A percentile compares a stretch with the other conserved stretches of the same genome.
phyloP scores from a whole-genome alignment of 73 alveolate genomes.

The Symbiodinium natans region DNA sequence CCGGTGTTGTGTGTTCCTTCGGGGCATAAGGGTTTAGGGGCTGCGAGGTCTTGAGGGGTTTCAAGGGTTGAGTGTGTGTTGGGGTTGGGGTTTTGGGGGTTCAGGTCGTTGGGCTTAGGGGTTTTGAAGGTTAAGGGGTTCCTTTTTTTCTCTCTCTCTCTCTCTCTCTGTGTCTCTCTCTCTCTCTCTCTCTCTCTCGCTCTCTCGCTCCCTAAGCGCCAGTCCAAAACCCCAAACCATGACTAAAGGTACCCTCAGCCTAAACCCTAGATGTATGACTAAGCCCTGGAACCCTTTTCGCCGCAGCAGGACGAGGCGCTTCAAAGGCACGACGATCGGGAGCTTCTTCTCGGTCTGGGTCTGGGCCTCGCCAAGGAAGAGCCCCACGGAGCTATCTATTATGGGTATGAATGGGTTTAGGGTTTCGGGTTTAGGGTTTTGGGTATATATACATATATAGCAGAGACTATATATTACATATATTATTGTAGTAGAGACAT shows the following conservation, averaged over 20 bases:
- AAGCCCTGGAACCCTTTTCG: not conserved
- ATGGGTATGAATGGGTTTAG: not conserved
- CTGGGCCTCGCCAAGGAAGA: not conserved
- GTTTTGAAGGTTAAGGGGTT: not conserved
- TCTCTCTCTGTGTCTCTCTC: too few relatives aligned
- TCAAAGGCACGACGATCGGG: not conserved
- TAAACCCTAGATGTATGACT: not conserved
- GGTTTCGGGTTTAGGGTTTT: not conserved
- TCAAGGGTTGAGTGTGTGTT: not conserved
- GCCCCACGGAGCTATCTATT: not conserved
- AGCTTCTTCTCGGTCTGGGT: not conserved
- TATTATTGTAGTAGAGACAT: too few relatives aligned
- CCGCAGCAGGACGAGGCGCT: not conserved
- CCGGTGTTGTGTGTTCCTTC: not conserved
- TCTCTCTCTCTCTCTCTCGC: too few relatives aligned
- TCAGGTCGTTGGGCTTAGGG: not conserved
- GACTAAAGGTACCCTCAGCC: too few relatives aligned
- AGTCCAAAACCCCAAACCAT: too few relatives aligned
- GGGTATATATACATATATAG: too few relatives aligned
- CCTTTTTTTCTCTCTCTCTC: too few relatives aligned
- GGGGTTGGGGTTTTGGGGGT: too few relatives aligned
- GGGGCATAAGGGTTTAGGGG: too few relatives aligned
- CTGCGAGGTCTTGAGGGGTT: too few relatives aligned
- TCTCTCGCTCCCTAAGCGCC: too few relatives aligned
- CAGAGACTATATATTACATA: too few relatives aligned